These are phyloP conservation scores for Myxozyma monticola DNA, from an alignment of 805 yeast genomes.

Conservation along the genomic window DNA sequence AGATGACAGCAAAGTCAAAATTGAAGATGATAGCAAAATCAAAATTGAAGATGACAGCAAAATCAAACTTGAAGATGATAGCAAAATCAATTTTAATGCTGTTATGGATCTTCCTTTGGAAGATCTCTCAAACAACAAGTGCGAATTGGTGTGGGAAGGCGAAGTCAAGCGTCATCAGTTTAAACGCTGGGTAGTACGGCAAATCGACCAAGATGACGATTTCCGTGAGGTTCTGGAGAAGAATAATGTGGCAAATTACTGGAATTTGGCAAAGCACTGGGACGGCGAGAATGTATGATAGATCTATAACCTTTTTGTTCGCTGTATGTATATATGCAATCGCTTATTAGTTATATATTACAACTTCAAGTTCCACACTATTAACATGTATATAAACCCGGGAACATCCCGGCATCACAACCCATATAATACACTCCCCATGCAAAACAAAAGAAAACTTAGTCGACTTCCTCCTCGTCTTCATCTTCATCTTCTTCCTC, in stretches of 20 bases:
- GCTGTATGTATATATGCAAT: background rate
- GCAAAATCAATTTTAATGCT: background rate
- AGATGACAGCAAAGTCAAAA: background rate
- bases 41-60: background rate
- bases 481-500: background rate
- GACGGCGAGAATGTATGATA: slow-evolving; percentile 1
- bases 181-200: slow-evolving; percentile 20
- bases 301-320: no score
- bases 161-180: slow-evolving; percentile 31
- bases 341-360: background rate
- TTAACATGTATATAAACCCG: no score
- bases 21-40: background rate
- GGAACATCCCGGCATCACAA: no score
- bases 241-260: slow-evolving; percentile 21
- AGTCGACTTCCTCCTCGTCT: background rate
- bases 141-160: slow-evolving; percentile 35
- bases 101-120: background rate
- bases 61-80: background rate
- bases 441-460: no score
- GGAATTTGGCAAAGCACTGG: slow-evolving; percentile 31
- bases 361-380: no score
- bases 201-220: slow-evolving; percentile 25
- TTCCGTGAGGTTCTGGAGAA: slow-evolving; percentile 24
- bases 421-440: background rate
- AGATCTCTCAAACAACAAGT: slow-evolving; percentile 18